Percentiles rank a stretch among this genome's conserved stretches.
These are phyloP conservation scores for Herpotrichia juniperi DNA, from an alignment of 2,329 filamentous ascomycete species.

Conservation along the genomic window DNA sequence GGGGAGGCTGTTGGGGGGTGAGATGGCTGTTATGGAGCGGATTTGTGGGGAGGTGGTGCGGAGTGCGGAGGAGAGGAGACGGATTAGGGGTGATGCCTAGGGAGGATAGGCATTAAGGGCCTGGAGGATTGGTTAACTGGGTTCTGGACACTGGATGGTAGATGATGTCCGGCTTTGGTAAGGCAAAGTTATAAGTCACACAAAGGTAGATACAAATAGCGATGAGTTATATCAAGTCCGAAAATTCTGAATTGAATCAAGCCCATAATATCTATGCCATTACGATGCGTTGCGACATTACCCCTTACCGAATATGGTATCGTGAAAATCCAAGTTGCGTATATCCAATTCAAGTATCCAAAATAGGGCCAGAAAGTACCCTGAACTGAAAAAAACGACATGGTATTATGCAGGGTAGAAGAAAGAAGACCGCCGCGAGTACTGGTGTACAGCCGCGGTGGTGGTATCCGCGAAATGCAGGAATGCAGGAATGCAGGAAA, in stretches of 20 bases:
- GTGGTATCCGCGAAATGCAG: constrained; percentile 1
- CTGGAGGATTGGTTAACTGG: too few relatives aligned
- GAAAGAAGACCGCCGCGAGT: not conserved
- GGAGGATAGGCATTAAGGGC: too few relatives aligned
- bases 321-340: not conserved
- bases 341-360: not conserved
- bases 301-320: not conserved
- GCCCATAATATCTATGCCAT: not conserved
- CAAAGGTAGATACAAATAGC: not conserved
- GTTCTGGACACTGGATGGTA: too few relatives aligned
- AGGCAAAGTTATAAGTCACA: too few relatives aligned
- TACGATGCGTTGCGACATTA: not conserved
- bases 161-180: too few relatives aligned
- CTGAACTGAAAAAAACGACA: not conserved
- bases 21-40: constrained; percentile 29
- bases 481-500: not conserved
- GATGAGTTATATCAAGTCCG: not conserved
- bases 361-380: not conserved
- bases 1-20: constrained; percentile 16
- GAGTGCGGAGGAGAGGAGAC: too few relatives aligned
- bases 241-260: not conserved
- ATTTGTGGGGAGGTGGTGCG: constrained; percentile 16
- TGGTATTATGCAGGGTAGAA: constrained; percentile 2
- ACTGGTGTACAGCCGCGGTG: not conserved
- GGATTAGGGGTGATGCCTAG: too few relatives aligned